phyloP scores from a whole-genome alignment of 116 monocot genomes.

The Zostera marina region DNA sequence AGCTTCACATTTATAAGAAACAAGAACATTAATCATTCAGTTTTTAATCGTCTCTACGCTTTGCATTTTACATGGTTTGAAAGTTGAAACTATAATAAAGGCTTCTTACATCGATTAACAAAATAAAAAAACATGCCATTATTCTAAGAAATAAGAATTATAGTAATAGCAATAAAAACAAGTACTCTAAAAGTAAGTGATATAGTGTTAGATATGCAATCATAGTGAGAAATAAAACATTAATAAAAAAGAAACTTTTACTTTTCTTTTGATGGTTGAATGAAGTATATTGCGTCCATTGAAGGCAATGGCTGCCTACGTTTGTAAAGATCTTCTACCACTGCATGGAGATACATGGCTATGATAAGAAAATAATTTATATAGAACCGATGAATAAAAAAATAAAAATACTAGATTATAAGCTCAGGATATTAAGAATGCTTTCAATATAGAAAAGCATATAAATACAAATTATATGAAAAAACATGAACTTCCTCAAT shows the following conservation, averaged over 20 bases:
- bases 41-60: too few relatives aligned
- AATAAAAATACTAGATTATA: background rate
- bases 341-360: conserved; percentile 19
- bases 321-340: conserved; percentile 94
- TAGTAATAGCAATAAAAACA: too few relatives aligned
- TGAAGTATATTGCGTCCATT: conserved; percentile 97
- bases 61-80: too few relatives aligned
- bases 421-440: background rate
- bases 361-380: background rate
- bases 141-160: too few relatives aligned
- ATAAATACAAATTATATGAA: background rate
- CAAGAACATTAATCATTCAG: too few relatives aligned
- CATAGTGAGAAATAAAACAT: too few relatives aligned
- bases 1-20: too few relatives aligned
- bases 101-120: too few relatives aligned
- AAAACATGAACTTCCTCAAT: background rate
- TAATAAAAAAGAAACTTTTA: conserved; percentile 12
- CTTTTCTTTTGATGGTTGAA: conserved; percentile 96
- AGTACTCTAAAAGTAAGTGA: too few relatives aligned
- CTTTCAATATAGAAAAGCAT: background rate
- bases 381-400: background rate
- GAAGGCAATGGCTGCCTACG: conserved; percentile 85
- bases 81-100: too few relatives aligned
- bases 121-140: too few relatives aligned
- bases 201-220: too few relatives aligned